These are phyloP conservation scores for Fomitopsis pulvina DNA, from an alignment of 768 basidiomycete species.

Conservation along the genomic window DNA sequence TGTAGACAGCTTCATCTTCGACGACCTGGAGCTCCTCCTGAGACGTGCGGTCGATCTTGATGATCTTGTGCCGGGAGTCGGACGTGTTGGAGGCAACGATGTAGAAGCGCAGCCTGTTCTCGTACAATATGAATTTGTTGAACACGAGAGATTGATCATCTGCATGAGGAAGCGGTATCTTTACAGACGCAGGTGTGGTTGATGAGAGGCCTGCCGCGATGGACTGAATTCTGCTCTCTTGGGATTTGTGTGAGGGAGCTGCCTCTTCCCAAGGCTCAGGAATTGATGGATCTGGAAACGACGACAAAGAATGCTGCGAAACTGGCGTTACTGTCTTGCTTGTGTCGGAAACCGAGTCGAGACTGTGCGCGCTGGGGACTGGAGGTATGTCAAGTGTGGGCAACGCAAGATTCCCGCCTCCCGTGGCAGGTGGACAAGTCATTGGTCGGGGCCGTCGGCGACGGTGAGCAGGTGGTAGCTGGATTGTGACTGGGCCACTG, in stretches of 20 bases:
- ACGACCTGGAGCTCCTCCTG: slow-evolving; percentile 69
- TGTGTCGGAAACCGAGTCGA: slow-evolving; percentile 9
- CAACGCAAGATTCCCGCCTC: neutral
- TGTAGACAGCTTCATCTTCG: slow-evolving; percentile 88
- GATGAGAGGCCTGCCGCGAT: neutral
- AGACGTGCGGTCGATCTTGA: slow-evolving; percentile 88
- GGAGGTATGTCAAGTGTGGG: neutral
- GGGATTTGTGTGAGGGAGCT: slow-evolving; percentile 7
- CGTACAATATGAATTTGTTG: slow-evolving; percentile 91
- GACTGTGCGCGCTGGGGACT: neutral
- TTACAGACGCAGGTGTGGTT: neutral
- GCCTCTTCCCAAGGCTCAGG: slow-evolving; percentile 2
- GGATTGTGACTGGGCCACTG: too few species aligned
- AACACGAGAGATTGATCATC: slow-evolving; percentile 23
- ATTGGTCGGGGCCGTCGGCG: too few species aligned
- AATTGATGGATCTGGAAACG: neutral
- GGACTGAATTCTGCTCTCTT: slow-evolving; percentile 9
- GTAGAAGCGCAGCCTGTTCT: slow-evolving; percentile 87
- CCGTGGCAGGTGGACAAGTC: neutral
- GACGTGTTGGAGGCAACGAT: slow-evolving; percentile 87
- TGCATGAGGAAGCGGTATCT: slow-evolving; percentile 1
- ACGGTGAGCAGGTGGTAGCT: too few species aligned
- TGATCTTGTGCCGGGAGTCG: slow-evolving; percentile 82
- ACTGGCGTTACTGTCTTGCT: slow-evolving; percentile 17
- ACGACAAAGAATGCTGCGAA: slow-evolving; percentile 13